Base-by-base conservation (phyloP, 768 basidiomycete genomes). In the Lenzites betulinus region DNA sequence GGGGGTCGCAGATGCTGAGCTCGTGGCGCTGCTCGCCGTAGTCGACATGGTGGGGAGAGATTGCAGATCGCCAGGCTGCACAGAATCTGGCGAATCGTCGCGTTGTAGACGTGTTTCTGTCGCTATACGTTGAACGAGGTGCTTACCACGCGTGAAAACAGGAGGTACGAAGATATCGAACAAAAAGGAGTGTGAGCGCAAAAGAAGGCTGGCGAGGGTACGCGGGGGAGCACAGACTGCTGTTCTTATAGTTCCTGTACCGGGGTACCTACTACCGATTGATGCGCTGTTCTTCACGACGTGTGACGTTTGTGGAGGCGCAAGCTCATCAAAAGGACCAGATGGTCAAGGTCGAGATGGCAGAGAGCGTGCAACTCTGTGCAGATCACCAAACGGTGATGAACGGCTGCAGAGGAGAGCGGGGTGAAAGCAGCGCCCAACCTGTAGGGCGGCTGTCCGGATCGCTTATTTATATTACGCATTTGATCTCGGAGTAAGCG, bases 231-330 rank as follows among this genome's bases (percentile, higher is more conserved):
- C 47, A 16, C 26, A 49, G 47, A 30, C 25, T 43, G 41, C 9
- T 28, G 47, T 18, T 43, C 41, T 42, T 50, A 54, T 54, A 51
- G 53, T 36, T n/a, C n/a, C n/a, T n/a, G n/a, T n/a, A n/a, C n/a
- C n/a, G n/a, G n/a, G n/a, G n/a, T n/a, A n/a, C n/a, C n/a, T n/a
- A n/a, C n/a, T 26, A n/a, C 39, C 23, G 25, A 12, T 33, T 61
- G 55, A 62, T 62, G 60, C 60, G 55, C 60, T 57, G 60, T 52
- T 38, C 55, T 41, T 62, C 43, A 39, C 60, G 46, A 62, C 60
- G 43, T 47, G 28, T 44, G 38, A 50, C 51, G 47, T 48, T 48
- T 59, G 44, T 43, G 25, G 53, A 35, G 49, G 18, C 49, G 48
- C 43, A 22, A 55, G 60, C 48, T 61, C 60, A 61, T 61, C 60